Evolutionary conservation across 1,139 yeast species (phyloP).

Genomic region (Trichomonascaceae sp.): DNA sequence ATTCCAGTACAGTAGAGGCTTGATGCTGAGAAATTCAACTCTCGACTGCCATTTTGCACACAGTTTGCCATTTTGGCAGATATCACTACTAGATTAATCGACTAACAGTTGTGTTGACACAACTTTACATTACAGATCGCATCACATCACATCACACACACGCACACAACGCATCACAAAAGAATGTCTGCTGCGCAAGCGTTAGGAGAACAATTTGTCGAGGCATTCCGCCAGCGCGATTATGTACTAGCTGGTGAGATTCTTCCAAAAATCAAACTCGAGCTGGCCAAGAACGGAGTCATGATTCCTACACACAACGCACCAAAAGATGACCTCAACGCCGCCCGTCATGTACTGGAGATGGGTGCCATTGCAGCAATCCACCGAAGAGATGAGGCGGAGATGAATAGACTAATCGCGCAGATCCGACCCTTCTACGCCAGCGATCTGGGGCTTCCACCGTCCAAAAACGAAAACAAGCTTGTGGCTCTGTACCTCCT

Average conservation of each 20-base stretch:
- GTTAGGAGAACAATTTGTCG: slow-evolving; percentile 50
- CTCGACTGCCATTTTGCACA: too few species aligned
- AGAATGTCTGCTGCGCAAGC: too few species aligned
- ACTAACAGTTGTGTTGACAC: too few species aligned
- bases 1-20: too few species aligned
- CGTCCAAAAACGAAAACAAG: slow-evolving; percentile 58
- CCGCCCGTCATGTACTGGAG: slow-evolving; percentile 73
- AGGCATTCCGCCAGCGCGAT: slow-evolving; percentile 46
- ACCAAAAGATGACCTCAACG: slow-evolving; percentile 44
- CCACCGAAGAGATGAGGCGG: slow-evolving; percentile 45
- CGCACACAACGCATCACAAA: too few species aligned
- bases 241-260: slow-evolving; percentile 48
- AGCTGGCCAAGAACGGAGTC: slow-evolving; percentile 62
- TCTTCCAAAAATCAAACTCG: slow-evolving; percentile 62
- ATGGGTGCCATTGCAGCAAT: slow-evolving; percentile 75
- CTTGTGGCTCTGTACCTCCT: slow-evolving; percentile 66
- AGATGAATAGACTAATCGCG: slow-evolving; percentile 58
- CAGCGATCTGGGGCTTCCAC: slow-evolving; percentile 33
- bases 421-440: slow-evolving; percentile 70
- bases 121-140: too few species aligned
- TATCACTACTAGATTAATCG: too few species aligned
- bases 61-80: too few species aligned
- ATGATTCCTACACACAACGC: slow-evolving; percentile 47
- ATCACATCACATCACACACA: too few species aligned
- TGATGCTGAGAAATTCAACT: too few species aligned